Evolutionary conservation across 225 moss, liverwort and hornwort genomes (phyloP), one percentile per base, ranked within the genome.

Genomic region (Pleurozium schreberi): DNA sequence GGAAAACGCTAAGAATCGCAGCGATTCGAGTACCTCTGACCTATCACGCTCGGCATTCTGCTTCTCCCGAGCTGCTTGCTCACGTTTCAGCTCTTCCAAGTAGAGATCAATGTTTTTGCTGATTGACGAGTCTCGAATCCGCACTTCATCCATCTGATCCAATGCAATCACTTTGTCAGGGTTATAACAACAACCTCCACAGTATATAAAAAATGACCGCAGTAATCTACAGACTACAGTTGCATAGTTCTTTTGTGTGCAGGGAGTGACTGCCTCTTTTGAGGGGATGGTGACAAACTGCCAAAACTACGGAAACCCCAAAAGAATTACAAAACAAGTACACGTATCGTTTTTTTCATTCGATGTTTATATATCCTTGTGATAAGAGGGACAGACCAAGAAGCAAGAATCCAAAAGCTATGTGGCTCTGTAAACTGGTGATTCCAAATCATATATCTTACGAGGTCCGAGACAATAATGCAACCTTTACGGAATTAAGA

Each of bases 81-180:
- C 98, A 83, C 96, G 92, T 93, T 96, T 96, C 88, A 97, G 92
- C 92, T 97, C 96, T 91, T 99, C 98, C 94, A 97, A 96, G 90
- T 97, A 97, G 70, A 93, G 94, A 93, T 97, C 97, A 75, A 97
- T 98, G 87, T 98, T 97, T 64, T 93, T 85, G 80, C 78, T 85
- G 80, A 89, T 85, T 34, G 89, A 94, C 70, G 93, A 89, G 34
- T 97, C 97, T 89, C 93, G 96, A 74, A 68, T 93, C 67, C 95
- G 93, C 77, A 93, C 93, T n/a, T 98, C 97, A 74, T 98, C 93
- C 93, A 95, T 96, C 91, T 94, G 91, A 86, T 81, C 79, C 81
- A 88, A 67, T 65, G 36, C 84, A 84, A 87, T 83, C 80, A 81
- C 33, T 40, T 77, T 45, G 31, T 60, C 71, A 71, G 62, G 55